phyloP scores from a whole-genome alignment of 2,329 filamentous ascomycete species.

The Penicillium freii region DNA sequence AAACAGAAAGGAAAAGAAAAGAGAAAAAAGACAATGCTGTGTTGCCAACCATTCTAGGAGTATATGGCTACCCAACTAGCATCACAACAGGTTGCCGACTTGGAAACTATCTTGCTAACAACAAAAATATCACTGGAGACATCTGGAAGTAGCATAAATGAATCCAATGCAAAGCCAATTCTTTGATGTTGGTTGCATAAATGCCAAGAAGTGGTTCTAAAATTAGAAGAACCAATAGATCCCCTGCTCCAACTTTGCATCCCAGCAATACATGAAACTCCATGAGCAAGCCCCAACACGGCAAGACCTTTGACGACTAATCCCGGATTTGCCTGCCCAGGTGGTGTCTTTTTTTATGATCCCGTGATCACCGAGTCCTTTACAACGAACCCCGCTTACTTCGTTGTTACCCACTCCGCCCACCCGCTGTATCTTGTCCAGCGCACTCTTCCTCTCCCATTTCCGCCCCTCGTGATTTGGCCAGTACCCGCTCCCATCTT shows the following conservation, averaged over 20 bases:
- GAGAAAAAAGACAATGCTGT: background rate
- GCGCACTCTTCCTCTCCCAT: background rate
- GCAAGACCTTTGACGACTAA: background rate
- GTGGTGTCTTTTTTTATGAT: background rate
- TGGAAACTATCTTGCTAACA: background rate
- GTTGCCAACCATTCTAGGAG: background rate
- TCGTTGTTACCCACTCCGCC: background rate
- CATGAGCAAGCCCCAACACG: background rate
- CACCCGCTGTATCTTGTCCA: background rate
- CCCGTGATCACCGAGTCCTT: background rate
- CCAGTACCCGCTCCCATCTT: background rate
- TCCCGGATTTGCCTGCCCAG: background rate
- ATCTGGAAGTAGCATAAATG: background rate
- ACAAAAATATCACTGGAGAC: background rate
- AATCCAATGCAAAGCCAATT: background rate
- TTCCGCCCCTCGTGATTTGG: background rate
- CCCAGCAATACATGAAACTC: constrained; percentile 1
- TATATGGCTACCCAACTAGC: background rate
- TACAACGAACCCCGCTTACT: background rate
- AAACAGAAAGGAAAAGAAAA: background rate
- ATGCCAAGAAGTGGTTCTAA: background rate
- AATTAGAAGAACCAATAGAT: constrained; percentile 1
- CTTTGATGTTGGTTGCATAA: background rate
- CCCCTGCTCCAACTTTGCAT: background rate
- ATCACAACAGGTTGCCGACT: background rate